These are phyloP conservation scores for Hura crepitans DNA, from an alignment of 441 rosid species.

Conservation along the genomic window DNA sequence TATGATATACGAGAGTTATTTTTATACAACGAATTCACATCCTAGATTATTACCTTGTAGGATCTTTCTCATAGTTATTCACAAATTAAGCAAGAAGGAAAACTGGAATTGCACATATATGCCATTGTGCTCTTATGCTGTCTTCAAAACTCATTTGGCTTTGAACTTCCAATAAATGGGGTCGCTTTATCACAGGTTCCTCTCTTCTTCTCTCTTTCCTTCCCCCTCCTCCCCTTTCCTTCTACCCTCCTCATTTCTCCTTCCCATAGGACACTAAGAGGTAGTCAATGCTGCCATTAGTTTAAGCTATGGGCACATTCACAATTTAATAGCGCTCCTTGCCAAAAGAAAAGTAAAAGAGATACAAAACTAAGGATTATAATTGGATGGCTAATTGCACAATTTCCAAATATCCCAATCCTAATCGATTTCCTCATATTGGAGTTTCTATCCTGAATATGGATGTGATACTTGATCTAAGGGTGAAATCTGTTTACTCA, in stretches of 20 bases:
- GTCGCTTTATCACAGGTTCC: slow-evolving; percentile 52
- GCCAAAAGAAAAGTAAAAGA: too few species aligned
- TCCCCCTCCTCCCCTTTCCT: slow-evolving; percentile 13
- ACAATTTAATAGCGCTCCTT: too few species aligned
- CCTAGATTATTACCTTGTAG: slow-evolving; percentile 36
- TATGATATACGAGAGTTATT: background rate
- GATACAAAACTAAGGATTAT: background rate
- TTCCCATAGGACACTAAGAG: background rate
- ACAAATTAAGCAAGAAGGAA: slow-evolving; percentile 52
- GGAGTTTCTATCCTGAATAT: background rate
- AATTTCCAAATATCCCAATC: background rate
- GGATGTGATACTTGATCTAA: background rate
- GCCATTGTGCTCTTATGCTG: slow-evolving; percentile 63
- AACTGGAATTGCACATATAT: slow-evolving; percentile 67
- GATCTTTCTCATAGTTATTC: slow-evolving; percentile 61
- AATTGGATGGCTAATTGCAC: background rate
- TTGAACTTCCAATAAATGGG: slow-evolving; percentile 55
- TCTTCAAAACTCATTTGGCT: slow-evolving; percentile 41
- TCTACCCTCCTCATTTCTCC: too few species aligned
- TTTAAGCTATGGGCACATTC: slow-evolving; percentile 6
- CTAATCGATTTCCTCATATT: background rate
- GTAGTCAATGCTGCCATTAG: background rate
- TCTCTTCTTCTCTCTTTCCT: slow-evolving; percentile 22
- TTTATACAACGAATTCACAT: slow-evolving; percentile 11
- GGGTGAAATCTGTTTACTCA: background rate